Evolutionary conservation across 805 yeast genomes (phyloP), one percentile per base, ranked within the genome.

Genomic region (Candida sithepensis): DNA sequence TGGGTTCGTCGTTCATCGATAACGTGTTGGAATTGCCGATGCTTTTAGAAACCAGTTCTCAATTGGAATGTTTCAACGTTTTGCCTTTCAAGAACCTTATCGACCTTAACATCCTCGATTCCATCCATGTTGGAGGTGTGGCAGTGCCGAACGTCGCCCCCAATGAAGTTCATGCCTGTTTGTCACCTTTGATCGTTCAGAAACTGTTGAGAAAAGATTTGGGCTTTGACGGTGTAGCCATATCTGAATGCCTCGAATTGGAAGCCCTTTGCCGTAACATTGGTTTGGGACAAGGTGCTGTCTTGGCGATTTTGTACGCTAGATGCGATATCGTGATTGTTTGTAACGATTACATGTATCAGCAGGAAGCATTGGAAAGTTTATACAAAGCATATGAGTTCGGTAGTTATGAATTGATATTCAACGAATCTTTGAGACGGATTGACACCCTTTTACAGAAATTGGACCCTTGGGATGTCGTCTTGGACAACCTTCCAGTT

Each of bases 221-320:
- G 51, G 70, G 72, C 1, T 81, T 77, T 56, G 68, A 78, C 12
- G 85, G 85, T 2, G 73, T 80, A 22, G 82, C 78, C 13, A 64
- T 81, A 14, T 71, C 79, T 48, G 86, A 81, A 55, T 81, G 86
- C 54, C 64, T 81, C 42, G 84, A 81, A 57, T 72, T 81, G 78
- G 85, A 81, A 48, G 79, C 84, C 1, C 64, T 81, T 21, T 78
- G 78, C 59, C 81, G 78, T 46, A 77, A 79, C n/a, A 75, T 81
- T 43, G 86, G 86, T 4, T 68, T 81, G 33, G 80, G 82, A n/a
- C 86, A 81, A 60, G 86, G 85, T 9, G 82, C 81, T 0, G 74
- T 79, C 7, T 68, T 79, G 56, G 82, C 85, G 2, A 65, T 80
- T n/a, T 39, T 56, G 7, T 72, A 73, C 43, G 86, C 85, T 7